These are phyloP conservation scores for Spinellus fusiger DNA, from an alignment of 192 early-diverging fungal genomes.

Conservation along the genomic window DNA sequence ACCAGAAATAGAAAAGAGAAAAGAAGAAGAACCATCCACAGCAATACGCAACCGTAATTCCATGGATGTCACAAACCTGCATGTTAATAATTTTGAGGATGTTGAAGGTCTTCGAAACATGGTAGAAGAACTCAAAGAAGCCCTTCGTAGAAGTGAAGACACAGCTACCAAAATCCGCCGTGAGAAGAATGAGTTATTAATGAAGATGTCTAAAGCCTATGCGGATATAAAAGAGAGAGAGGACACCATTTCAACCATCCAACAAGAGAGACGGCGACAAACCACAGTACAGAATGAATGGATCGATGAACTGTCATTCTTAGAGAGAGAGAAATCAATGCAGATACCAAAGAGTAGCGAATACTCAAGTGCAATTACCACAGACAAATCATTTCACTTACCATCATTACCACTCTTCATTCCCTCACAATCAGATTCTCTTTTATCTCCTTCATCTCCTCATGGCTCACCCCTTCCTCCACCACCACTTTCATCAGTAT, in stretches of 20 bases:
- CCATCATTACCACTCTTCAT: neutral
- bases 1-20: neutral
- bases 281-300: no score
- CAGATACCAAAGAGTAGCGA: neutral
- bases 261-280: neutral
- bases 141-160: conserved; percentile 14
- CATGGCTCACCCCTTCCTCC: conserved; percentile 16
- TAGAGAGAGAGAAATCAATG: no score
- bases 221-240: conserved; percentile 21
- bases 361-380: neutral
- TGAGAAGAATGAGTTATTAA: conserved; percentile 30
- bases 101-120: conserved; percentile 21
- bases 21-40: neutral
- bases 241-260: neutral
- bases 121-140: conserved; percentile 23
- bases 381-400: no score
- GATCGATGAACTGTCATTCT: no score
- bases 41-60: neutral
- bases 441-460: conserved; percentile 18
- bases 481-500: conserved; percentile 21
- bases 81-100: conserved; percentile 15
- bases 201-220: conserved; percentile 24
- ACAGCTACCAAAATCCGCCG: conserved; percentile 21
- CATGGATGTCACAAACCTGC: neutral
- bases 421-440: conserved; percentile 10